phyloP scores from a whole-genome alignment of 176 grass and related monocot genomes.

The Panicum miliaceum region DNA sequence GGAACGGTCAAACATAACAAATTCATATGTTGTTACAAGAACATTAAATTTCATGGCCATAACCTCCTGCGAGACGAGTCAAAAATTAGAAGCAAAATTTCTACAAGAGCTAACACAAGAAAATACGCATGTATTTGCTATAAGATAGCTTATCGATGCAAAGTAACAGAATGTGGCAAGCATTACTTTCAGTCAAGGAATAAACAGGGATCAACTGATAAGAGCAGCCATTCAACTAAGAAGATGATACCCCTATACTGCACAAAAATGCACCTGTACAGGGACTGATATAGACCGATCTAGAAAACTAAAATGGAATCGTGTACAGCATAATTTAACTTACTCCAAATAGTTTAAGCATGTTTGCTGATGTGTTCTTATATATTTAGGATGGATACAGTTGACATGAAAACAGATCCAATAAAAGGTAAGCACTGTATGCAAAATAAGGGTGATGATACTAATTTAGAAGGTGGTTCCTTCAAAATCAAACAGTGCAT shows the following conservation, averaged over 20 bases:
- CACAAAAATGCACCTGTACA: not conserved
- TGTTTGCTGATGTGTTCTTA: not conserved
- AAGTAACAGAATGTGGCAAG: not conserved
- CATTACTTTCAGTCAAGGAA: slow-evolving; percentile 10
- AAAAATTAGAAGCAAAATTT: slow-evolving; percentile 4
- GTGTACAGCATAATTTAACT: not conserved
- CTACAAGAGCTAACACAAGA: slow-evolving; percentile 1
- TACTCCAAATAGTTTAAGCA: not conserved
- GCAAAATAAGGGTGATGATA: not conserved
- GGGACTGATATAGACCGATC: not conserved
- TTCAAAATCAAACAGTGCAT: slow-evolving; percentile 14
- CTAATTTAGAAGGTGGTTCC: not conserved
- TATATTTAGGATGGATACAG: not conserved
- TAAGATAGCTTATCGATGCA: slow-evolving; percentile 5
- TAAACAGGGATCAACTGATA: slow-evolving; percentile 27
- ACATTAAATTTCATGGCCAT: slow-evolving; percentile 96
- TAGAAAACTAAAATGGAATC: slow-evolving; percentile 1
- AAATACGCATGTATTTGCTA: not conserved
- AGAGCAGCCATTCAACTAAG: not conserved
- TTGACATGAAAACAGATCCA: slow-evolving; percentile 2
- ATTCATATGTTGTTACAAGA: slow-evolving; percentile 99
- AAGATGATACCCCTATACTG: not conserved
- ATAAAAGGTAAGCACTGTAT: not conserved
- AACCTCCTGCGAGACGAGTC: slow-evolving; percentile 71
- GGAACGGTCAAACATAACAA: slow-evolving; percentile 97